A percentile compares a stretch with the other conserved stretches of the same genome.
Conservation (phyloP, 2,329 filamentous ascomycete genomes). For the Trichoderma semiorbis region DNA sequence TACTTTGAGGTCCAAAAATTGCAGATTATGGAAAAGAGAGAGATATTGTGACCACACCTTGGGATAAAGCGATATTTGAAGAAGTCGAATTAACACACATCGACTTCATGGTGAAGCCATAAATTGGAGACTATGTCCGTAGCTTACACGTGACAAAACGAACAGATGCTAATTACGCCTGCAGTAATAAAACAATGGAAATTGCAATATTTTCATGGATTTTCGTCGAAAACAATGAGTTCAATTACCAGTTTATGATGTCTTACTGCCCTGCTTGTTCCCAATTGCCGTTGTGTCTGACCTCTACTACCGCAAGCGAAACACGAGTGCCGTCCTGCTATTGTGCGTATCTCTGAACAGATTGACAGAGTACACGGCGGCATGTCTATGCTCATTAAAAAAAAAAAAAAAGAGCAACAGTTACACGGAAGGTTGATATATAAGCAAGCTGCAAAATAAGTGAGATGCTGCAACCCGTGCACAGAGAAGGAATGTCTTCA, state of each 20-base stretch:
- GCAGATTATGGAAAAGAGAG: too few relatives aligned
- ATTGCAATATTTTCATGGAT: not conserved
- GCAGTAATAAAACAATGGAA: too few relatives aligned
- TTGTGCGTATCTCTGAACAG: not conserved
- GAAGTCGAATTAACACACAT: not conserved
- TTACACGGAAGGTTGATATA: too few relatives aligned
- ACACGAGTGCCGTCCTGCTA: not conserved
- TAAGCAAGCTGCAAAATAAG: not conserved
- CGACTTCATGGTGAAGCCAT: not conserved
- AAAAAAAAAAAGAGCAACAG: not conserved
- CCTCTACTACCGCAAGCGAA: not conserved
- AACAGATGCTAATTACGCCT: too few relatives aligned
- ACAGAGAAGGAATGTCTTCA: not conserved
- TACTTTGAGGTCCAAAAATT: too few relatives aligned
- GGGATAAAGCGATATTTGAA: not conserved
- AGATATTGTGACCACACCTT: rapidly evolving
- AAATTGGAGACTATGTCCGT: not conserved
- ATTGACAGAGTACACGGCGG: not conserved
- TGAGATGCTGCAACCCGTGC: not conserved
- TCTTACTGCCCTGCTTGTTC: not conserved
- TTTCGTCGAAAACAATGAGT: not conserved
- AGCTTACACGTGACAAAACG: not conserved
- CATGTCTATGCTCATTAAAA: not conserved
- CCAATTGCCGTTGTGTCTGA: not conserved
- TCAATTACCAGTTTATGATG: not conserved